Conservation (phyloP, 129 eudicot genomes). For the Calendula officinalis region DNA sequence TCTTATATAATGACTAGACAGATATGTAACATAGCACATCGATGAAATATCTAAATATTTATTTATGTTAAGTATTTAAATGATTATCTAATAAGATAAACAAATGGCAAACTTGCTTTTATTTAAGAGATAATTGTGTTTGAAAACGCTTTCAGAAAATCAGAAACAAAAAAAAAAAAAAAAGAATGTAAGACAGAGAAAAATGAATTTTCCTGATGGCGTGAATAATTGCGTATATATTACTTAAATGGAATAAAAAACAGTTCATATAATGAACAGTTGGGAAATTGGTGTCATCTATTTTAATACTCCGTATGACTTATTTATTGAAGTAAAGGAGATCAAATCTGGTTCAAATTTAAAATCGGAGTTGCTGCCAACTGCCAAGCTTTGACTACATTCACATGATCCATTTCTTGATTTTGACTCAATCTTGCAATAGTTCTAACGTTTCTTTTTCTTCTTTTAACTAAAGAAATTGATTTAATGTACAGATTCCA, state of each 20-base stretch:
- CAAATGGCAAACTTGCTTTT: no score
- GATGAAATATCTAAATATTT: no score
- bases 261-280: conserved; percentile 24
- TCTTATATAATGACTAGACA: no score
- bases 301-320: not conserved
- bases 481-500: no score
- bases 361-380: conserved; percentile 31
- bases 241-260: not conserved
- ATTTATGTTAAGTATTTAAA: no score
- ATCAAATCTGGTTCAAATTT: conserved; percentile 31
- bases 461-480: no score
- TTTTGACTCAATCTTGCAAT: conserved; percentile 21
- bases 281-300: conserved; percentile 27
- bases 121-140: no score
- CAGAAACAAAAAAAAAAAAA: not conserved
- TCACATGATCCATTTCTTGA: conserved; percentile 35
- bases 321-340: conserved; percentile 19
- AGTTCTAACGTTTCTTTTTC: not conserved
- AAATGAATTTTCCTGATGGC: not conserved
- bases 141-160: no score
- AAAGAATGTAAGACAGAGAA: not conserved
- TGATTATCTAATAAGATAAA: no score
- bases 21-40: no score
- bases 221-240: conserved; percentile 1
- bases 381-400: conserved; percentile 38